Evolutionary conservation across 2,329 filamentous ascomycete species (phyloP).

Genomic region (Seiridium cupressi): DNA sequence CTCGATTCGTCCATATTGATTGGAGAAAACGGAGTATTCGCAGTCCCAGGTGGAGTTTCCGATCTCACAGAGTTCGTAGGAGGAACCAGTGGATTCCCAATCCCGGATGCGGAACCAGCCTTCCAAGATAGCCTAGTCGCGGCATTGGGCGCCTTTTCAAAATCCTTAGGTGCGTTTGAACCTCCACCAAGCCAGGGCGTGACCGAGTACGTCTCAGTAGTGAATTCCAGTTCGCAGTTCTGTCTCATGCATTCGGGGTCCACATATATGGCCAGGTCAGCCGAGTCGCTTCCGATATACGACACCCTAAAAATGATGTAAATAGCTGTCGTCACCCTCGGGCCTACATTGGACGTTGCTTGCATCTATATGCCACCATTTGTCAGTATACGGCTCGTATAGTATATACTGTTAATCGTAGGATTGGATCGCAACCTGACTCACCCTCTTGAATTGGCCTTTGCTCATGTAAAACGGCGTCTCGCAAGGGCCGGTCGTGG

Average conservation of each 20-base stretch:
- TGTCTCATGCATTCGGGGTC: constrained; percentile 31
- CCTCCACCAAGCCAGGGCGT: too few relatives aligned
- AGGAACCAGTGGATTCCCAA: too few relatives aligned
- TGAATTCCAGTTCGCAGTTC: constrained; percentile 20
- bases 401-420: background rate
- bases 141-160: too few relatives aligned
- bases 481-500: constrained; percentile 34
- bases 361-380: constrained; percentile 19
- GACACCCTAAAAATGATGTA: constrained; percentile 42
- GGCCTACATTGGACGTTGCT: constrained; percentile 4
- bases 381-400: too few relatives aligned
- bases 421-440: constrained; percentile 10
- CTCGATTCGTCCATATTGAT: too few relatives aligned
- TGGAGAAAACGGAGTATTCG: too few relatives aligned
- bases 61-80: too few relatives aligned
- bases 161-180: too few relatives aligned
- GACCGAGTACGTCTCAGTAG: constrained; percentile 18
- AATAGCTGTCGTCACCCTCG: constrained; percentile 14
- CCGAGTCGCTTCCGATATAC: constrained; percentile 26
- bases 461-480: constrained; percentile 47
- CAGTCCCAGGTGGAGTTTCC: too few relatives aligned
- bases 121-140: too few relatives aligned
- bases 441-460: constrained; percentile 38
- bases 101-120: too few relatives aligned
- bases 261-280: constrained; percentile 35